Evolutionary conservation across 495 filamentous ascomycete genomes (phyloP).

Genomic region (Glarea lozoyensis): DNA sequence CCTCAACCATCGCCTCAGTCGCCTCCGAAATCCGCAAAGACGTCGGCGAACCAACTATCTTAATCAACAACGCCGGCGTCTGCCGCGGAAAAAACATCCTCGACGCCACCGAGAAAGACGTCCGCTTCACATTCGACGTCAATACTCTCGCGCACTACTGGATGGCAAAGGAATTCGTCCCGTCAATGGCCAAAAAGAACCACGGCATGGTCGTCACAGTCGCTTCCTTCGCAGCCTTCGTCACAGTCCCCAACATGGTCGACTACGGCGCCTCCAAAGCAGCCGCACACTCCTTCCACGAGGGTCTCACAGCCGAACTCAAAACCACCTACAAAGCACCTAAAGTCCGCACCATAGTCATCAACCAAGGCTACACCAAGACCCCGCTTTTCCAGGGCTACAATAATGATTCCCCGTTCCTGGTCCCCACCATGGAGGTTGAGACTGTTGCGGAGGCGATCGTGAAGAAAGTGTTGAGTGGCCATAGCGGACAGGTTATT

Average conservation of each 20-base stretch:
- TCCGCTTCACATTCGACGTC: slow-evolving; percentile 60
- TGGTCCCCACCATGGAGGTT: slow-evolving; percentile 44
- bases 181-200: slow-evolving; percentile 49
- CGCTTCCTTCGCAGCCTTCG: slow-evolving; percentile 51
- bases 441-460: slow-evolving; percentile 55
- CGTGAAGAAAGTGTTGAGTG: slow-evolving; percentile 48
- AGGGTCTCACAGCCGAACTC: slow-evolving; percentile 58
- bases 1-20: slow-evolving; percentile 34
- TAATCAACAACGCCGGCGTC: slow-evolving; percentile 72
- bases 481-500: slow-evolving; percentile 46
- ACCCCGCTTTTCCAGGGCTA: slow-evolving; percentile 12
- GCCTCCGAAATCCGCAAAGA: slow-evolving; percentile 40
- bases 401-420: slow-evolving; percentile 24
- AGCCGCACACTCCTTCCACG: slow-evolving; percentile 57
- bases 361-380: slow-evolving; percentile 13
- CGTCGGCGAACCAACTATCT: slow-evolving; percentile 56
- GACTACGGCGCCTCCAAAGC: slow-evolving; percentile 63
- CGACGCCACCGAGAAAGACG: slow-evolving; percentile 40
- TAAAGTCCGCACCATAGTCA: slow-evolving; percentile 45
- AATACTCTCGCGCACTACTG: slow-evolving; percentile 64
- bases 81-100: slow-evolving; percentile 53
- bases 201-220: slow-evolving; percentile 73
- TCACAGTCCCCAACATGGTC: slow-evolving; percentile 54
- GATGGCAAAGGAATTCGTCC: slow-evolving; percentile 57
- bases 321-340: slow-evolving; percentile 49